Percentiles rank a stretch among this genome's conserved stretches.
Evolutionary conservation across 2,329 filamentous ascomycete species (phyloP).

Genomic region (Ceratocystis albifundus): DNA sequence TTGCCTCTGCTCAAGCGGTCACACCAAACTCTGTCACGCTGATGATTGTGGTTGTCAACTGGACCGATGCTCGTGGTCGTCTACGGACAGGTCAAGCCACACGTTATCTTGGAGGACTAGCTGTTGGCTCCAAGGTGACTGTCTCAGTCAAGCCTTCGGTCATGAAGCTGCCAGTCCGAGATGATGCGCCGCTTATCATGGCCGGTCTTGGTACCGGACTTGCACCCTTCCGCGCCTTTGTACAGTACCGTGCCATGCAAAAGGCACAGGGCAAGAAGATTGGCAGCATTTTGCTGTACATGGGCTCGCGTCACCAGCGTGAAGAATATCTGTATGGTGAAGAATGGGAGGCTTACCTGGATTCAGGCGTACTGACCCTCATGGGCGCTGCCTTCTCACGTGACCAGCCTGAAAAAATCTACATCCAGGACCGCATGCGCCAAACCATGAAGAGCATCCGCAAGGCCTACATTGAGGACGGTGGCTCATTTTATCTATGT

Average conservation of each 20-base stretch:
- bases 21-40: slow-evolving; percentile 80
- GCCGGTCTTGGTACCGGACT: slow-evolving; percentile 95
- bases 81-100: slow-evolving; percentile 89
- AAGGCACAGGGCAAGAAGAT: slow-evolving; percentile 96
- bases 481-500: slow-evolving; percentile 92
- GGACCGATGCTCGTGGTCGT: slow-evolving; percentile 79
- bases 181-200: slow-evolving; percentile 94
- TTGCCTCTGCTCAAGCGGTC: slow-evolving; percentile 91
- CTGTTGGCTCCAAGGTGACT: slow-evolving; percentile 66
- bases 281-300: slow-evolving; percentile 84
- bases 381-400: slow-evolving; percentile 89
- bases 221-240: slow-evolving; percentile 96
- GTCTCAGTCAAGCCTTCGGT: slow-evolving; percentile 95
- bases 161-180: slow-evolving; percentile 88
- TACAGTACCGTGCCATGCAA: slow-evolving; percentile 95
- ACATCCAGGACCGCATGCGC: slow-evolving; percentile 97
- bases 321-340: slow-evolving; percentile 98
- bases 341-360: slow-evolving; percentile 97
- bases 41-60: slow-evolving; percentile 95
- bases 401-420: slow-evolving; percentile 96
- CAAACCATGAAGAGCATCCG: slow-evolving; percentile 73
- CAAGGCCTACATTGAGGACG: slow-evolving; percentile 72
- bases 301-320: slow-evolving; percentile 91
- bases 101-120: slow-evolving; percentile 69
- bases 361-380: slow-evolving; percentile 87